A percentile compares a stretch with the other conserved stretches of the same genome.
phyloP scores from a whole-genome alignment of 805 yeast genomes.

The Teunomyces tritomae region DNA sequence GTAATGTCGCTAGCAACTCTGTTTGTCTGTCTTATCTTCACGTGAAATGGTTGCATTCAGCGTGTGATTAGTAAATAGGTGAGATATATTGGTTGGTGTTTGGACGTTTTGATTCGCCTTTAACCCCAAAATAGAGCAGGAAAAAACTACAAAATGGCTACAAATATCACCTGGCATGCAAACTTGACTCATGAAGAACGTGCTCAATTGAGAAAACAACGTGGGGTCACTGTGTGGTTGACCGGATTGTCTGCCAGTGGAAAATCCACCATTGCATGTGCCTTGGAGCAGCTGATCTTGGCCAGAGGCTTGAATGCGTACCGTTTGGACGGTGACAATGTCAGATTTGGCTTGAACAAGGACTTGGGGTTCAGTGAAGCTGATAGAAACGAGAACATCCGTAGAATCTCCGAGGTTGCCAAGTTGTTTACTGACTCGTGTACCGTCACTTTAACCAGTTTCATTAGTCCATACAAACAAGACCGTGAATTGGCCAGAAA shows the following conservation, averaged over 20 bases:
- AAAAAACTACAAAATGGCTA: slow-evolving; percentile 61
- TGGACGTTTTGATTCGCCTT: not conserved
- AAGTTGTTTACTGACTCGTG: slow-evolving; percentile 94
- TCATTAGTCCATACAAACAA: slow-evolving; percentile 84
- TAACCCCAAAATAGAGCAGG: not conserved
- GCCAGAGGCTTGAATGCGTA: slow-evolving; percentile 71
- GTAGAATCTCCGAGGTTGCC: slow-evolving; percentile 93
- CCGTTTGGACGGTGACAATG: slow-evolving; percentile 91
- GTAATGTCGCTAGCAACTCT: not conserved
- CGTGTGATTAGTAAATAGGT: not conserved
- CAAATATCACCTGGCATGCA: slow-evolving; percentile 95
- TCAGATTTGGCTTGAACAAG: slow-evolving; percentile 91
- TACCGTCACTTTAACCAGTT: slow-evolving; percentile 80
- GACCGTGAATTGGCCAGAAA: slow-evolving; percentile 87
- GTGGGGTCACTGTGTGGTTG: slow-evolving; percentile 90
- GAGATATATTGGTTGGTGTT: not conserved
- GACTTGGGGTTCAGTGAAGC: slow-evolving; percentile 90
- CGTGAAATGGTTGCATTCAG: slow-evolving; percentile 2
- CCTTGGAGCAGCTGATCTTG: slow-evolving; percentile 78
- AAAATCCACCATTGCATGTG: slow-evolving; percentile 92
- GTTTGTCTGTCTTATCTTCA: not conserved
- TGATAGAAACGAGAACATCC: slow-evolving; percentile 91
- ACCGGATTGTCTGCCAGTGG: slow-evolving; percentile 96
- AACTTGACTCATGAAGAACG: slow-evolving; percentile 86
- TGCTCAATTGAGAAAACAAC: slow-evolving; percentile 64